These are phyloP conservation scores for Sambucus nigra DNA, from an alignment of 129 eudicot species.

Conservation along the genomic window DNA sequence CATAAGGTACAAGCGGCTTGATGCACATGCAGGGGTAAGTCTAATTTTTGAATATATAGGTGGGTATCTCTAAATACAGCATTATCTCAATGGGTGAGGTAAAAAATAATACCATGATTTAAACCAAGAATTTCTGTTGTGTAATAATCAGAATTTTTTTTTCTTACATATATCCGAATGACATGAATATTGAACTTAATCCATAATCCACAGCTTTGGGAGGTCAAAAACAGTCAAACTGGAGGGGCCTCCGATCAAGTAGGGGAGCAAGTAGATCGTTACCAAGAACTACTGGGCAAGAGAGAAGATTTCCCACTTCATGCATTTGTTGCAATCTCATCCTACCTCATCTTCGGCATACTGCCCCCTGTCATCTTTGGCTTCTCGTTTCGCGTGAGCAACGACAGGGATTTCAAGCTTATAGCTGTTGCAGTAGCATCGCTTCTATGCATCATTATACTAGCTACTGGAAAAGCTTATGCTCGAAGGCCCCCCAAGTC, in stretches of 20 bases:
- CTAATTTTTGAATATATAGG: too few species aligned
- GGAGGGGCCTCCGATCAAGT: slow-evolving; percentile 18
- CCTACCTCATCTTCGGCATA: slow-evolving; percentile 63
- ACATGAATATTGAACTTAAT: neutral
- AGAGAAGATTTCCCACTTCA: slow-evolving; percentile 54
- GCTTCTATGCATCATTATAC: slow-evolving; percentile 36
- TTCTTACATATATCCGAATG: too few species aligned
- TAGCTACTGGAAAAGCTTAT: slow-evolving; percentile 59
- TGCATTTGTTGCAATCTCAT: slow-evolving; percentile 32
- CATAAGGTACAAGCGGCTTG: too few species aligned
- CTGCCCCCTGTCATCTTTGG: slow-evolving; percentile 55
- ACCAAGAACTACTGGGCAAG: slow-evolving; percentile 54
- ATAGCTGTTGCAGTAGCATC: slow-evolving; percentile 52
- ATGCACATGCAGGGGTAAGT: too few species aligned
- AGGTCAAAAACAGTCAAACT: slow-evolving; percentile 32
- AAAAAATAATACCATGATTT: too few species aligned
- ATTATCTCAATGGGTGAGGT: too few species aligned
- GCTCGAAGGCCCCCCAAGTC: slow-evolving; percentile 39
- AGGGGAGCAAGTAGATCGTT: slow-evolving; percentile 26
- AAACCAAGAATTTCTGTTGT: too few species aligned
- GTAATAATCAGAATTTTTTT: too few species aligned
- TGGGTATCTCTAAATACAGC: too few species aligned
- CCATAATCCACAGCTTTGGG: slow-evolving; percentile 46
- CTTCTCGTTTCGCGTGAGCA: slow-evolving; percentile 54
- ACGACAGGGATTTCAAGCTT: slow-evolving; percentile 54